phyloP scores from a whole-genome alignment of 2,329 filamentous ascomycete genomes.

The Fusarium paranaense region DNA sequence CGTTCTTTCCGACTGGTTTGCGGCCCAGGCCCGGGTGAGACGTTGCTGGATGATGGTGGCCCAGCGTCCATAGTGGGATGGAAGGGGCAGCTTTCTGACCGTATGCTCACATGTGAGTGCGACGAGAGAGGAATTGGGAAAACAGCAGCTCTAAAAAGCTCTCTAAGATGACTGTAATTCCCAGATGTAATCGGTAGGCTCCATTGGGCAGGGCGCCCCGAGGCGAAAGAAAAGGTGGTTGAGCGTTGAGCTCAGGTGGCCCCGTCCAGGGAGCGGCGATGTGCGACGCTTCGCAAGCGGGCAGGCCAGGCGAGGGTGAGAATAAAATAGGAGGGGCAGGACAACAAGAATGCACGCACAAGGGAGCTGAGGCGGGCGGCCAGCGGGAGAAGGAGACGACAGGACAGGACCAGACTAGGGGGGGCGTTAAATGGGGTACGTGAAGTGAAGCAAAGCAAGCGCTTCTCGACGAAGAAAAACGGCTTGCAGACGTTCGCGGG shows the following conservation, averaged over 20 bases:
- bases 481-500: constrained; percentile 25
- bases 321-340: constrained; percentile 36
- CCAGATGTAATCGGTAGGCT: constrained; percentile 24
- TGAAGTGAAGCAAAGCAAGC: constrained; percentile 10
- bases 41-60: constrained; percentile 45
- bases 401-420: constrained; percentile 2
- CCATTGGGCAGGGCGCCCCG: constrained; percentile 37
- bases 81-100: constrained; percentile 16
- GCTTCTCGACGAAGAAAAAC: constrained; percentile 27
- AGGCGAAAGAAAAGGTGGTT: constrained; percentile 8
- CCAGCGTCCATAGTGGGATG: constrained; percentile 41
- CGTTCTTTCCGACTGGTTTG: constrained; percentile 52
- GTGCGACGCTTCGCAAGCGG: constrained; percentile 27
- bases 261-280: constrained; percentile 16
- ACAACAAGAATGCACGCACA: constrained; percentile 31
- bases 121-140: constrained; percentile 2
- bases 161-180: constrained; percentile 29
- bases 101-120: constrained; percentile 37
- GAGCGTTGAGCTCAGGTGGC: constrained; percentile 26
- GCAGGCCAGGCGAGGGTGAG: constrained; percentile 24
- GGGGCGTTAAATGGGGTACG: constrained; percentile 24
- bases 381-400: constrained; percentile 18
- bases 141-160: constrained; percentile 43
- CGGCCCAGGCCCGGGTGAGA: constrained; percentile 49
- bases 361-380: constrained; percentile 28